phyloP scores from a whole-genome alignment of 129 eudicot genomes.

The Artemisia tridentata region DNA sequence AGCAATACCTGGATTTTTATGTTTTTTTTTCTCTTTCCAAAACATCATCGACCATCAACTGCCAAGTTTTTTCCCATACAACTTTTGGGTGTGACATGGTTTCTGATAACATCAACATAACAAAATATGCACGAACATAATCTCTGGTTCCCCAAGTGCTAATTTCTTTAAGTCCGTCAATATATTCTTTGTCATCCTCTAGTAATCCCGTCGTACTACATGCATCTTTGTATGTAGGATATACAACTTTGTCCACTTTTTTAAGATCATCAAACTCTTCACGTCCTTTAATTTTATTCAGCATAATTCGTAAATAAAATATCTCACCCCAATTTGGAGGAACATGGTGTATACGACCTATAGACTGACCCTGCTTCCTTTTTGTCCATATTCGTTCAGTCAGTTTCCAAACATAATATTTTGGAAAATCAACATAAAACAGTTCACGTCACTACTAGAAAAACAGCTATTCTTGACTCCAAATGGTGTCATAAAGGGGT shows the following conservation, averaged over 20 bases:
- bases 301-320: not conserved
- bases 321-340: not conserved
- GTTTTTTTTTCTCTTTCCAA: no score
- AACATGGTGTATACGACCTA: not conserved
- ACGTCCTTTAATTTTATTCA: not conserved
- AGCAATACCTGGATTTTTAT: no score
- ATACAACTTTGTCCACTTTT: not conserved
- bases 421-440: not conserved
- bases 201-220: not conserved
- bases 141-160: not conserved
- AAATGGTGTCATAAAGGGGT: no score
- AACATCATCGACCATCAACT: no score
- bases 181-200: not conserved
- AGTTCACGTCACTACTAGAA: no score
- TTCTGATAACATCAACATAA: no score
- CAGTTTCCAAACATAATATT: not conserved
- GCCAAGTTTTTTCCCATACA: no score
- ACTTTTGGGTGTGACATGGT: no score
- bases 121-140: no score
- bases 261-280: not conserved
- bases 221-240: not conserved
- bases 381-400: not conserved
- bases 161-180: not conserved
- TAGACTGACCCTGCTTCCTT: not conserved
- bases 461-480: no score